Evolutionary conservation across 352 stramenopile species (phyloP), one percentile per base, ranked within the genome.

Genomic region (Phytopythium montanum): DNA sequence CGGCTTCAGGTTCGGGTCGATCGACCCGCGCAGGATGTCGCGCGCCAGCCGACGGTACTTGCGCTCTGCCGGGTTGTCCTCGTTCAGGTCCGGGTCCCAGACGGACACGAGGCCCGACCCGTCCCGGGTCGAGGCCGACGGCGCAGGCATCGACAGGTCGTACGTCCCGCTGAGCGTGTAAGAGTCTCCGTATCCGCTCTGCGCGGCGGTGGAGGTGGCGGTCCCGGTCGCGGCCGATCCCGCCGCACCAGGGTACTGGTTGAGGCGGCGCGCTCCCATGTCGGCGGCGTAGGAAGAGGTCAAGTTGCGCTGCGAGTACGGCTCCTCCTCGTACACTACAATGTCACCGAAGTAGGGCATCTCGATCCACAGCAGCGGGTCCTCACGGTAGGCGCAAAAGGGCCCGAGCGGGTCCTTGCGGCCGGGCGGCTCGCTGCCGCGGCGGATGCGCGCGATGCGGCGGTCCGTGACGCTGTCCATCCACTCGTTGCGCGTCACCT

Each of bases 1-100:
- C 6, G 97, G 97, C 67, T 99, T 99, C 14, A 99, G 79, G 57
- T 97, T 96, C 8, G 92, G 90, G 75, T 99, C 97, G 36, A 99
- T 97, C 2, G 97, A 87, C n/a, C 95, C 96, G 38, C 97, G 88
- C 33, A 99, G 70, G 41, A 98, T 88, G 66, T 99, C 96, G 59
- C 97, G 95, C 34, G 94, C 94, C 19, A 99, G 79, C 57, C 97
- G 97, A n/a, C 97, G 85, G 75, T 99, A 99, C 76, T 99, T 99
- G 51, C 98, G 94, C 81, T 99, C 97, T 0, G 96, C 86, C 2
- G 90, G 90, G 57, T 97, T 97, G 60, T 96, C 87, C 73, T 92
- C 85, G 44, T 90, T 90, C 13, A 94, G 72, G 41, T 96, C 87
- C 0, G 87, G 85, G 54, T 96, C 87, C 83, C 81, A 94, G 57